Evolutionary conservation across 1,139 yeast genomes (phyloP).

Genomic region (Meyerozyma guilliermondii): DNA sequence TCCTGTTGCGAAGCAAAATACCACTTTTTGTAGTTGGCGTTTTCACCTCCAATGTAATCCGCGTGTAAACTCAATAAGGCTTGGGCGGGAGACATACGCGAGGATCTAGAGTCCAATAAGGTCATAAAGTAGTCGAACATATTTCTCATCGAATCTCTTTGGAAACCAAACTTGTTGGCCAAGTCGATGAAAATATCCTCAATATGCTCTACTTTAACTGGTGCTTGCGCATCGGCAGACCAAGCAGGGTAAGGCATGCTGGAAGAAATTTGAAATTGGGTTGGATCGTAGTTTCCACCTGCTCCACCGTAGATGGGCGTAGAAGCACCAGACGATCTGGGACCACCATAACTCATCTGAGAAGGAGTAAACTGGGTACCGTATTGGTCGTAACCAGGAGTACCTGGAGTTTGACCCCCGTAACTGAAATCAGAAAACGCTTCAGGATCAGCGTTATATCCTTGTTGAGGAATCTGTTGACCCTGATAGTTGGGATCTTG

Average conservation of each 20-base stretch:
- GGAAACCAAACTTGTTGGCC: conserved; percentile 92
- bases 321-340: conserved; percentile 88
- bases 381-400: conserved; percentile 67
- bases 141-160: conserved; percentile 94
- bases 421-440: conserved; percentile 76
- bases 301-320: conserved; percentile 87
- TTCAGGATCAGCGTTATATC: conserved; percentile 59
- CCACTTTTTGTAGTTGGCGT: conserved; percentile 26
- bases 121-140: conserved; percentile 96
- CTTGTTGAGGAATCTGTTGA: conserved; percentile 39
- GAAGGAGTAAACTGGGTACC: conserved; percentile 80
- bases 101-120: conserved; percentile 87
- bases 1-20: conserved; percentile 26
- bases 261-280: conserved; percentile 56
- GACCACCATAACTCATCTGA: conserved; percentile 79
- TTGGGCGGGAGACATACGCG: conserved; percentile 95
- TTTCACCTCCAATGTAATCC: conserved; percentile 60
- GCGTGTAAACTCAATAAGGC: conserved; percentile 91
- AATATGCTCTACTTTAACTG: conserved; percentile 80
- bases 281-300: conserved; percentile 56
- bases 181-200: conserved; percentile 88
- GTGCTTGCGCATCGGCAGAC: conserved; percentile 45
- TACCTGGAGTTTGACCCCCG: conserved; percentile 68
- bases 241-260: conserved; percentile 35
- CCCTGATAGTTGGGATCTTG: conserved; percentile 25